phyloP scores from a whole-genome alignment of 352 stramenopile genomes.

The Globisporangium alternatum region DNA sequence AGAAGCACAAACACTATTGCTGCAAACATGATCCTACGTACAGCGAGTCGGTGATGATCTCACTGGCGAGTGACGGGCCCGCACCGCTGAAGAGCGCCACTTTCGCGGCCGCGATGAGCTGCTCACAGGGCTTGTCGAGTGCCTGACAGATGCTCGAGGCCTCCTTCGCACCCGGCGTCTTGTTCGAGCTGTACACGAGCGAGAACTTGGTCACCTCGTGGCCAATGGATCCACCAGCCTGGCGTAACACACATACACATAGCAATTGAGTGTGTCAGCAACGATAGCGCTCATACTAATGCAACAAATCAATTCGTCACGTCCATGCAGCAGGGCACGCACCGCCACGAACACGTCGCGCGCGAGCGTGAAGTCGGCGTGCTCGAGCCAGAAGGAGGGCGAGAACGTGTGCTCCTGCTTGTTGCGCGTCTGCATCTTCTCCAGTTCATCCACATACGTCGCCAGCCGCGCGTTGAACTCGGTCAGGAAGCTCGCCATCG shows the following conservation, averaged over 20 bases:
- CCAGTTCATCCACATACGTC: conserved; percentile 54
- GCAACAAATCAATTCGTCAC: not conserved
- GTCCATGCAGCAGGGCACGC: conserved; percentile 5
- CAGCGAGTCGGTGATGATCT: conserved; percentile 69
- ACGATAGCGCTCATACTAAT: not conserved
- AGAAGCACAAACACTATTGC: not conserved
- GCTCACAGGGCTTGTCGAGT: conserved; percentile 73
- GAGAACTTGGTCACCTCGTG: conserved; percentile 88
- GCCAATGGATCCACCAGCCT: conserved; percentile 67
- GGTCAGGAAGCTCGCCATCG: conserved; percentile 53
- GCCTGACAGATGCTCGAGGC: conserved; percentile 74
- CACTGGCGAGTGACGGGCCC: conserved; percentile 67
- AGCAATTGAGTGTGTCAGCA: not conserved
- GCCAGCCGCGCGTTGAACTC: conserved; percentile 54
- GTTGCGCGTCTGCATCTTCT: conserved; percentile 56
- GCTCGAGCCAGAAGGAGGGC: conserved; percentile 75
- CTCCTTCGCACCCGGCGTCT: conserved; percentile 64
- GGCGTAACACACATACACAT: not conserved
- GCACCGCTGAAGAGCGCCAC: conserved; percentile 78
- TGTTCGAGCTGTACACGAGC: conserved; percentile 64
- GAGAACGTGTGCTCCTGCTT: conserved; percentile 56
- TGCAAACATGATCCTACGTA: conserved; percentile 24
- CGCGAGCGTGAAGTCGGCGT: conserved; percentile 74
- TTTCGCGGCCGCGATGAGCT: conserved; percentile 71
- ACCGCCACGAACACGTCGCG: conserved; percentile 81